Percentiles rank a stretch among this genome's conserved stretches.
Evolutionary conservation across 2,329 filamentous ascomycete genomes (phyloP).

Genomic region (Aspergillus ustus): DNA sequence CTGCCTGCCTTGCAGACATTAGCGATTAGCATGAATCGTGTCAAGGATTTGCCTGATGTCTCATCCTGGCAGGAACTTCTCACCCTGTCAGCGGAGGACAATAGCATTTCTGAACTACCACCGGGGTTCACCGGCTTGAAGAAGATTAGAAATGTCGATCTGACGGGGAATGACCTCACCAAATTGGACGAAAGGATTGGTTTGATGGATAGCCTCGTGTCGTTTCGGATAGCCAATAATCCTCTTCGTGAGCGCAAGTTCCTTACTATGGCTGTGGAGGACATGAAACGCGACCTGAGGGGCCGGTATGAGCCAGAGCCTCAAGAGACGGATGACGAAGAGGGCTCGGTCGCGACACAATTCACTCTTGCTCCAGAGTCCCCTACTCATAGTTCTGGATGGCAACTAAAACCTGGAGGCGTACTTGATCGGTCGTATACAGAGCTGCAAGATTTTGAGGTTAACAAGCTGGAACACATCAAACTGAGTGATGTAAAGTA

Average conservation of each 20-base stretch:
- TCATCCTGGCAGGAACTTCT: constrained; percentile 73
- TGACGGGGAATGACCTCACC: constrained; percentile 82
- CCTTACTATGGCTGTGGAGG: constrained; percentile 75
- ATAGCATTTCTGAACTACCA: constrained; percentile 76
- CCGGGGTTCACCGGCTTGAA: constrained; percentile 71
- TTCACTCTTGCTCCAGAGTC: constrained; percentile 52
- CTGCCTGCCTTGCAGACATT: constrained; percentile 76
- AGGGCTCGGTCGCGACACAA: constrained; percentile 46
- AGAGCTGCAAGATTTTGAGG: constrained; percentile 59
- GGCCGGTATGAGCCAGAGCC: constrained; percentile 63
- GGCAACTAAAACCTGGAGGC: constrained; percentile 44
- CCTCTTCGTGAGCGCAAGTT: constrained; percentile 88
- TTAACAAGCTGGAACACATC: constrained; percentile 53
- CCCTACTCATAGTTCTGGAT: constrained; percentile 36
- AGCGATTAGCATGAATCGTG: constrained; percentile 78
- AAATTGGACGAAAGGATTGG: constrained; percentile 76
- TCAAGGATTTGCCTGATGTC: constrained; percentile 74
- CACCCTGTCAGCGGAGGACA: constrained; percentile 79
- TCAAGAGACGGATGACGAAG: constrained; percentile 42
- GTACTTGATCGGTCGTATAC: constrained; percentile 73
- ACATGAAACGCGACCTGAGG: constrained; percentile 75
- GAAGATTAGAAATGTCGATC: constrained; percentile 75
- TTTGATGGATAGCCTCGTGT: constrained; percentile 75
- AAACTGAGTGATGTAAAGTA: constrained; percentile 55
- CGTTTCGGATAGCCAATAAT: constrained; percentile 83